Evolutionary conservation across 2,329 filamentous ascomycete species (phyloP).

Genomic region (Colletotrichum viniferum): DNA sequence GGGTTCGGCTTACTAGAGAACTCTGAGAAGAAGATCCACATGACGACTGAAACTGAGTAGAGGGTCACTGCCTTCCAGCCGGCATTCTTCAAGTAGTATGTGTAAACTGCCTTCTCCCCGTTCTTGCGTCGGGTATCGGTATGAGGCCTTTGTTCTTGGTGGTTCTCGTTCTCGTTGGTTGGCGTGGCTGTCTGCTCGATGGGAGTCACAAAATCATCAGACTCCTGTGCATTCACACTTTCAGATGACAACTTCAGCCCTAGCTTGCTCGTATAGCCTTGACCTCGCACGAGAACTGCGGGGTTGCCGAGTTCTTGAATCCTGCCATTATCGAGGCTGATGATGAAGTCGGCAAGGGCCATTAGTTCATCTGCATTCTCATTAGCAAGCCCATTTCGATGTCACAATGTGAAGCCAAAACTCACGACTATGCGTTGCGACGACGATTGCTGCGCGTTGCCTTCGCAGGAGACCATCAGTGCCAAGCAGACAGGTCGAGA

Average conservation of each 20-base stretch:
- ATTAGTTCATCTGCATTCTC: neutral
- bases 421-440: constrained; percentile 7
- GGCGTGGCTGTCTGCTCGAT: neutral
- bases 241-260: neutral
- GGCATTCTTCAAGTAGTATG: neutral
- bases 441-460: neutral
- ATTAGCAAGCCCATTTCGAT: neutral
- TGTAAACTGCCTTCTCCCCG: constrained; percentile 4
- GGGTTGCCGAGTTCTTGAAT: neutral
- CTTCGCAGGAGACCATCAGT: neutral
- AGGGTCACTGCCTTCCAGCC: neutral
- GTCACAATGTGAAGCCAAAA: neutral
- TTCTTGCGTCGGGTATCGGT: neutral
- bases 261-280: neutral
- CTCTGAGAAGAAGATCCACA: constrained; percentile 5
- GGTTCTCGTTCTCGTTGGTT: neutral
- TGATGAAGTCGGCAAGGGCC: neutral
- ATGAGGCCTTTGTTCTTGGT: neutral
- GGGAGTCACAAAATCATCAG: neutral
- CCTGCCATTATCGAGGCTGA: neutral
- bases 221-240: neutral
- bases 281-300: neutral
- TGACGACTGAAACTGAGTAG: neutral
- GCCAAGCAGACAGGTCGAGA: neutral
- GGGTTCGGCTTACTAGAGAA: constrained; percentile 5